Evolutionary conservation across 768 basidiomycete species (phyloP).

Genomic region (Psilocybe azurescens): DNA sequence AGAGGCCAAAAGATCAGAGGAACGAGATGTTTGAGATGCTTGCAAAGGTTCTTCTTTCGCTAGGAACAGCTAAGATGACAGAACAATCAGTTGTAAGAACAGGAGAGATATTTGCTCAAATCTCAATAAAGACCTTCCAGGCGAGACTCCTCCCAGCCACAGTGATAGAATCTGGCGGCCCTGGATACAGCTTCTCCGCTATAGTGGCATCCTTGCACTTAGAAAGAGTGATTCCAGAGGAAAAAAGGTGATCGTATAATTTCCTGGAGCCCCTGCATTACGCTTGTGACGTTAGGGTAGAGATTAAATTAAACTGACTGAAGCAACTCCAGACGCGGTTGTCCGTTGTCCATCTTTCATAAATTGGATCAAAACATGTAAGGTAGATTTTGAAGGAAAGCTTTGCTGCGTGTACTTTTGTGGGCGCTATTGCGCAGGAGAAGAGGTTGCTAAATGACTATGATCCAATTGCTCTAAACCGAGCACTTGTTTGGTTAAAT

Average conservation of each 20-base stretch:
- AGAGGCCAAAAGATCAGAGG: slow-evolving; percentile 41
- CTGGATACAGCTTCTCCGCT: slow-evolving; percentile 60
- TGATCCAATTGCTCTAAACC: neutral
- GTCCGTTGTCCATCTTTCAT: slow-evolving; percentile 16
- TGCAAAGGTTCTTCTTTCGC: slow-evolving; percentile 69
- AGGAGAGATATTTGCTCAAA: slow-evolving; percentile 15
- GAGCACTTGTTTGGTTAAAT: neutral
- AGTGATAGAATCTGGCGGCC: slow-evolving; percentile 45
- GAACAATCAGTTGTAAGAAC: slow-evolving; percentile 23
- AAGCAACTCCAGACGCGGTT: slow-evolving; percentile 19
- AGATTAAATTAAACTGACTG: slow-evolving; percentile 21
- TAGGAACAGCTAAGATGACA: slow-evolving; percentile 64
- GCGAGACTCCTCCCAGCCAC: slow-evolving; percentile 79
- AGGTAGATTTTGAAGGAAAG: neutral
- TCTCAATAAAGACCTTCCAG: slow-evolving; percentile 71
- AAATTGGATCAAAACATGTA: slow-evolving; percentile 6
- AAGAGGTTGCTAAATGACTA: neutral
- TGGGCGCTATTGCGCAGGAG: neutral
- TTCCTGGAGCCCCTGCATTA: slow-evolving; percentile 31
- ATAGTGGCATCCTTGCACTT: slow-evolving; percentile 73
- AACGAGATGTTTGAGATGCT: slow-evolving; percentile 44
- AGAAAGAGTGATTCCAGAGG: slow-evolving; percentile 56
- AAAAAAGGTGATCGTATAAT: slow-evolving; percentile 53
- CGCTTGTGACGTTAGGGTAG: slow-evolving; percentile 9
- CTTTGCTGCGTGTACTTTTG: neutral